Conservation (phyloP, 2,329 filamentous ascomycete genomes). For the Colletotrichum nymphaeae region DNA sequence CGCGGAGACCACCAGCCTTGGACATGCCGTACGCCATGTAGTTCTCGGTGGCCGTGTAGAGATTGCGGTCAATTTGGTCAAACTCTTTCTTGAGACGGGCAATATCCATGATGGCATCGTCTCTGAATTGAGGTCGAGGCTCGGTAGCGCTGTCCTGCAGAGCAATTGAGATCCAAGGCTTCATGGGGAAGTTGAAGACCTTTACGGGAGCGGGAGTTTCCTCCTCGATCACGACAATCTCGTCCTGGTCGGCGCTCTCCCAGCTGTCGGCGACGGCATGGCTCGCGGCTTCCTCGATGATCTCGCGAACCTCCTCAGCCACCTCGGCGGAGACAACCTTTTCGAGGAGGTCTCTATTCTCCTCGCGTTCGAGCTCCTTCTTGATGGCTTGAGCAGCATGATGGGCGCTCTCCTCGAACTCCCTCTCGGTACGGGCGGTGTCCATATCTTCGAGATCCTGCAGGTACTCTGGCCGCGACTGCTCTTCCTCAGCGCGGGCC, state of each 20-base stretch:
- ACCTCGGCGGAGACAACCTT: constrained; percentile 61
- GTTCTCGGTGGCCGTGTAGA: constrained; percentile 88
- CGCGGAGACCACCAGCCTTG: constrained; percentile 90
- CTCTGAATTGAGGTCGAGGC: constrained; percentile 73
- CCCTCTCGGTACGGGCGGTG: constrained; percentile 62
- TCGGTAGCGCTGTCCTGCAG: constrained; percentile 70
- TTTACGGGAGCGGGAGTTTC: constrained; percentile 74
- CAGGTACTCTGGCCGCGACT: constrained; percentile 67
- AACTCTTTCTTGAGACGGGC: constrained; percentile 97
- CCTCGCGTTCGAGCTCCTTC: constrained; percentile 65
- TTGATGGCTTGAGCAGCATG: constrained; percentile 61
- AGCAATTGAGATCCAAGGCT: constrained; percentile 91
- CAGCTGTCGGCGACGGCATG: constrained; percentile 82
- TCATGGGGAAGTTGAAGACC: constrained; percentile 97
- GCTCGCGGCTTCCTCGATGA: constrained; percentile 68
- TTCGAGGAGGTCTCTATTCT: constrained; percentile 65
- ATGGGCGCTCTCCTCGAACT: constrained; percentile 63
- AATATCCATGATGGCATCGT: constrained; percentile 89
- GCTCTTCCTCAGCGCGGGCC: constrained; percentile 68
- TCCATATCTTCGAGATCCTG: constrained; percentile 62
- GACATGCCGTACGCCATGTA: constrained; percentile 96
- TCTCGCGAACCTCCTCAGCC: constrained; percentile 60
- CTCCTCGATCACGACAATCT: constrained; percentile 73
- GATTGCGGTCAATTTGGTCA: constrained; percentile 93
- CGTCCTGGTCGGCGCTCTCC: constrained; percentile 86